Conservation (phyloP, 768 basidiomycete species). For the Mycena leptocephala region DNA sequence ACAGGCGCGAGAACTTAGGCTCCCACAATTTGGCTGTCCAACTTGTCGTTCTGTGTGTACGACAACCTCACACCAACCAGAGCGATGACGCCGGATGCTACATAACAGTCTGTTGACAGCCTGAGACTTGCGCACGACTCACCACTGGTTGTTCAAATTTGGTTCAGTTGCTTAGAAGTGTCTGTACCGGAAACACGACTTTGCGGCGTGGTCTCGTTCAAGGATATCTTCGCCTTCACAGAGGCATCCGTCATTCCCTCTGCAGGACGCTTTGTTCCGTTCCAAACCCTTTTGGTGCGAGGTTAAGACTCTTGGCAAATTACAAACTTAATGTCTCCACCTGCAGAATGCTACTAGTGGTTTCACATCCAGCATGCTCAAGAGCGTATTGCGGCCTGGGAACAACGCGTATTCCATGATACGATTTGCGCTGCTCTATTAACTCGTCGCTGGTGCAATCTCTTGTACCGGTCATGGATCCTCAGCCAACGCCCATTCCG, state of each 20-base stretch:
- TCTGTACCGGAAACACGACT: background rate
- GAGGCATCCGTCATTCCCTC: background rate
- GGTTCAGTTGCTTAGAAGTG: background rate
- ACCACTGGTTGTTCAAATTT: too few relatives aligned
- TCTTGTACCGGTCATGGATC: background rate
- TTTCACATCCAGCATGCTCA: background rate
- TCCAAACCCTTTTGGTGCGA: background rate
- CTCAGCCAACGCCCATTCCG: background rate
- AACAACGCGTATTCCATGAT: constrained; percentile 7
- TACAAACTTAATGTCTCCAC: background rate
- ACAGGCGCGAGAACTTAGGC: too few relatives aligned
- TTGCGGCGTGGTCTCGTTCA: background rate
- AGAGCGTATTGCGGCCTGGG: background rate
- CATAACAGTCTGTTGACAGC: too few relatives aligned
- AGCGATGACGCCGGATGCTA: too few relatives aligned
- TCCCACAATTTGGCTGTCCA: too few relatives aligned
- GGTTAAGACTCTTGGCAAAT: background rate
- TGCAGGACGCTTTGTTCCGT: background rate
- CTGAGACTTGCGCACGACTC: too few relatives aligned
- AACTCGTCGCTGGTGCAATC: background rate
- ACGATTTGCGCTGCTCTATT: background rate
- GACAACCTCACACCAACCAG: too few relatives aligned
- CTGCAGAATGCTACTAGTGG: background rate
- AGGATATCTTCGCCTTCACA: background rate
- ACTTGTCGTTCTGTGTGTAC: too few relatives aligned